Percentiles rank a stretch among this genome's conserved stretches.
Conservation (phyloP, 177 flowering plant species). For the Vitis hybrid region DNA sequence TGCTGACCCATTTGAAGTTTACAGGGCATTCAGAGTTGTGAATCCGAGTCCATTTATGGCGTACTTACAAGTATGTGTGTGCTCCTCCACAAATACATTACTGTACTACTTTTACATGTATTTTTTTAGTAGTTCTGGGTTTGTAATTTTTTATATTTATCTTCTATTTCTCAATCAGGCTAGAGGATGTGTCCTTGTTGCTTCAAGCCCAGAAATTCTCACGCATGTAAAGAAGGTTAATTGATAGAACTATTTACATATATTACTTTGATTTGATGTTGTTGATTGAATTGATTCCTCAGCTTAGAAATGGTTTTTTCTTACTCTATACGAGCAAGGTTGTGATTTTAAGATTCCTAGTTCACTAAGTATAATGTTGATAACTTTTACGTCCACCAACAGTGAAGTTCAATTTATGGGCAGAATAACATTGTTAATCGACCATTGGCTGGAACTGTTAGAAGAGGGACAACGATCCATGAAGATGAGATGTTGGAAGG, state of each 20-base stretch:
- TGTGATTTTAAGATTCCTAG: neutral
- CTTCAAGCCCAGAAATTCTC: slow-evolving; percentile 96
- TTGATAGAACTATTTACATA: neutral
- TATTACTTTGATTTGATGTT: neutral
- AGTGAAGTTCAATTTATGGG: slow-evolving; percentile 1
- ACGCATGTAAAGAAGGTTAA: slow-evolving; percentile 74
- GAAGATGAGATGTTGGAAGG: slow-evolving; percentile 46
- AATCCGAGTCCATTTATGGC: slow-evolving; percentile 95
- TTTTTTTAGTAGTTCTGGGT: neutral
- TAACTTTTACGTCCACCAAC: neutral
- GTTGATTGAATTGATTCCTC: neutral
- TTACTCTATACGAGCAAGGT: neutral
- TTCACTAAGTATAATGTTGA: neutral
- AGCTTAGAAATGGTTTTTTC: neutral
- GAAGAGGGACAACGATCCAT: slow-evolving; percentile 51
- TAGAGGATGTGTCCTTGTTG: slow-evolving; percentile 87
- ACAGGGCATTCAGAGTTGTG: slow-evolving; percentile 86
- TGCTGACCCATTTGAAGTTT: slow-evolving; percentile 97
- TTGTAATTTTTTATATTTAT: neutral
- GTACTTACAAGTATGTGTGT: slow-evolving; percentile 65
- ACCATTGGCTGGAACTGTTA: slow-evolving; percentile 61
- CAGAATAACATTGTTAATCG: slow-evolving; percentile 54
- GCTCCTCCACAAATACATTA: neutral
- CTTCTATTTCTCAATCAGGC: slow-evolving; percentile 49
- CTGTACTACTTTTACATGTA: neutral